Percentiles rank a stretch among this genome's conserved stretches.
These are phyloP conservation scores for Aspergillus hancockii DNA, from an alignment of 495 filamentous ascomycete genomes.

Conservation along the genomic window DNA sequence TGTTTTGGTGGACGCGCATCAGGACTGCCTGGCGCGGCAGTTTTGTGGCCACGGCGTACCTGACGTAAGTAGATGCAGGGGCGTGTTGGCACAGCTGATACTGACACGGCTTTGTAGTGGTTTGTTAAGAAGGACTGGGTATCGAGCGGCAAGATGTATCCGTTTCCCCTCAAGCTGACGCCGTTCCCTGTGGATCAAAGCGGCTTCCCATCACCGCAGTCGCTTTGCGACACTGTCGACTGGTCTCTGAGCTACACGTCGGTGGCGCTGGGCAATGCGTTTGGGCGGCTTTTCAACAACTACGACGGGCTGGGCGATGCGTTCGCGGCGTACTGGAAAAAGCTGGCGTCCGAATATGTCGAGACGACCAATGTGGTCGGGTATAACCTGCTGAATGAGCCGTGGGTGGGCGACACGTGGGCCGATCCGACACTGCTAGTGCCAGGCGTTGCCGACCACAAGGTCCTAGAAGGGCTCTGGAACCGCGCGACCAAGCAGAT, in stretches of 20 bases:
- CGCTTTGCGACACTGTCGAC: constrained; percentile 19
- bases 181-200: constrained; percentile 13
- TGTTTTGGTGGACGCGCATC: constrained; percentile 22
- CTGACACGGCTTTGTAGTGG: constrained; percentile 15
- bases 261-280: constrained; percentile 18
- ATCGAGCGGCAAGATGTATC: constrained; percentile 16
- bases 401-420: constrained; percentile 23
- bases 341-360: constrained; percentile 17
- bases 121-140: constrained; percentile 19
- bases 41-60: constrained; percentile 18
- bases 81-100: constrained; percentile 8
- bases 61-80: constrained; percentile 13
- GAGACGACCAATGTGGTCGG: constrained; percentile 19
- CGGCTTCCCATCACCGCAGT: constrained; percentile 16
- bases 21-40: constrained; percentile 18
- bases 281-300: constrained; percentile 21
- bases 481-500: constrained; percentile 16
- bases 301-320: constrained; percentile 21
- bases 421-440: constrained; percentile 20
- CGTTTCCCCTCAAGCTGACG: constrained; percentile 15
- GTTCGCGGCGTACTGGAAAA: constrained; percentile 24
- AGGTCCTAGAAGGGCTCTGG: constrained; percentile 18
- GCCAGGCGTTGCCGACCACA: constrained; percentile 17
- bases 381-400: constrained; percentile 22
- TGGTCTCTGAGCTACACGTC: constrained; percentile 19